Conservation (phyloP, 2,329 filamentous ascomycete species). For the Trichoderma sp. region DNA sequence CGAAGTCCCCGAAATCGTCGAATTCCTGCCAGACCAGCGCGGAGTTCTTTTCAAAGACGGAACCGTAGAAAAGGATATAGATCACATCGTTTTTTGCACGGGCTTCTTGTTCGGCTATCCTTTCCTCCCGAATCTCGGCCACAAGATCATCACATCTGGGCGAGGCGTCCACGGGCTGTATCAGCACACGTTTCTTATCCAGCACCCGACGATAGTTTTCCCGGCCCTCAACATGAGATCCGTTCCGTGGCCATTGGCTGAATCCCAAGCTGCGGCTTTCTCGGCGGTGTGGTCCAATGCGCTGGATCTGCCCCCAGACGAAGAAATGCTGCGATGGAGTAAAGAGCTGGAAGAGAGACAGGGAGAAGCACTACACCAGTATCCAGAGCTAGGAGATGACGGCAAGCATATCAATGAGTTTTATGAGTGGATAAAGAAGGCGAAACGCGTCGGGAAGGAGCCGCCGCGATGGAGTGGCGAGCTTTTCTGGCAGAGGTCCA, state of each 20-base stretch:
- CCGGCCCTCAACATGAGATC: constrained; percentile 73
- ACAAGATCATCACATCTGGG: constrained; percentile 63
- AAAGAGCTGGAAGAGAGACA: constrained; percentile 50
- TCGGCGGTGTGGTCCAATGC: constrained; percentile 74
- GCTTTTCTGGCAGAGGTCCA: constrained; percentile 68
- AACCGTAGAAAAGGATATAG: constrained; percentile 62
- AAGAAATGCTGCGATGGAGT: constrained; percentile 71
- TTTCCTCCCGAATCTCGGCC: constrained; percentile 54
- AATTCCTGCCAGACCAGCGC: constrained; percentile 50
- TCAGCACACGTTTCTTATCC: constrained; percentile 73
- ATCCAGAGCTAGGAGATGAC: constrained; percentile 44
- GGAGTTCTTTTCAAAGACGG: constrained; percentile 67
- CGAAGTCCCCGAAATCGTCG: constrained; percentile 58
- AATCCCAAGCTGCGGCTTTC: constrained; percentile 75
- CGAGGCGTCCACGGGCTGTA: constrained; percentile 70
- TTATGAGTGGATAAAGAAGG: constrained; percentile 57
- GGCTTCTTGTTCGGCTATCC: constrained; percentile 85
- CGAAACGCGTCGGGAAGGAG: constrained; percentile 57
- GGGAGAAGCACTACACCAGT: constrained; percentile 33
- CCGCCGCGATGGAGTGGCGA: constrained; percentile 70
- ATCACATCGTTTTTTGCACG: constrained; percentile 81
- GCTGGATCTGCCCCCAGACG: constrained; percentile 58
- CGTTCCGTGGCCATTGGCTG: constrained; percentile 81
- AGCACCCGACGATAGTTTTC: constrained; percentile 76
- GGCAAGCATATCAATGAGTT: constrained; percentile 67